Base-by-base conservation (phyloP, 2,329 filamentous ascomycete species). In the Harringtonia aguacate region DNA sequence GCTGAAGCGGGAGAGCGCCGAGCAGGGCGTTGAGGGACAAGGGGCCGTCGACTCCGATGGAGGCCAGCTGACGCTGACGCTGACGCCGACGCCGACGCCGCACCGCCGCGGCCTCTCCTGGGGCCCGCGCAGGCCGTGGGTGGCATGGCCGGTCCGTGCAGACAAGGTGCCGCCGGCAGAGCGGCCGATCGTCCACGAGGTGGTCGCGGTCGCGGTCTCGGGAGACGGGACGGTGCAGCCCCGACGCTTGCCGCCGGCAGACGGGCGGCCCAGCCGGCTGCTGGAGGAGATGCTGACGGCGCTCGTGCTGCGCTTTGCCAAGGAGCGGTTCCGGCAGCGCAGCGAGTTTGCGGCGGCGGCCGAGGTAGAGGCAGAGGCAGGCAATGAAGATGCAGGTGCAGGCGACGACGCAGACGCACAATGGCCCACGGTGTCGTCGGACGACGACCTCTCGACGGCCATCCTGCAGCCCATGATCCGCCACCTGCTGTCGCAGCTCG, bases 101-200 rank as follows among this genome's bases (percentile, higher is more conserved):
- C n/a, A n/a, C n/a, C n/a, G 24, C 24, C 7, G 24, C 24, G 50
- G 56, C 29, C 49, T 57, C 3, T 52, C 62, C 36, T 80, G 75
- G 70, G 60, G 59, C 5, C 74, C 74, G 2, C 68, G 75, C 0
- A 76, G 73, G 46, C 51, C 58, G 5, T 95, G 90, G 89, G 86
- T 85, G 17, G 84, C 88, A 1, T 95, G 90, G 90, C 90, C 90
- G 5, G 60, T 94, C 55, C 69, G 70, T 18, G 67, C 74, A 5
- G 63, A 68, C 8, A 63, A 72, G 22, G 78, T 92, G 8, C 85
- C 84, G 20, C 5, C 7, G 30, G 2, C 30, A 13, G 12, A 33
- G 12, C 13, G 13, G 30, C 30, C 7, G 30, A n/a, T n/a, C n/a
- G 13, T 7, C 30, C 7, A 27, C 7, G 10, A 6, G 24, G 6